These are phyloP conservation scores for Vanderwaltozyma tropicalis DNA, from an alignment of 805 yeast species.

Conservation along the genomic window DNA sequence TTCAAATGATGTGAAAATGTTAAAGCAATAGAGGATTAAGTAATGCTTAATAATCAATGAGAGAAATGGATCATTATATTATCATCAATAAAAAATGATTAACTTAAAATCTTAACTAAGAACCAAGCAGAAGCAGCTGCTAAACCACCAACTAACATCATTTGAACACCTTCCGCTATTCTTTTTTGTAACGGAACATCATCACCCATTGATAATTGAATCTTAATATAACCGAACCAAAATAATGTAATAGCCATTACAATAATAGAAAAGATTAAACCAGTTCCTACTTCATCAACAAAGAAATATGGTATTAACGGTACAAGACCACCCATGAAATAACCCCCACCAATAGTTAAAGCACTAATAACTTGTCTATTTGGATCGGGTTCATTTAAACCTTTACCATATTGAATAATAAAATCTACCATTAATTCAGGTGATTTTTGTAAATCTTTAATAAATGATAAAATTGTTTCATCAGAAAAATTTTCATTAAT, in stretches of 20 bases:
- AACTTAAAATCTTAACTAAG: constrained; percentile 64
- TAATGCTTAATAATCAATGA: too few species aligned
- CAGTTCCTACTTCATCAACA: constrained; percentile 59
- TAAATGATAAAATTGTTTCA: constrained; percentile 58
- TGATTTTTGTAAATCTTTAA: constrained; percentile 65
- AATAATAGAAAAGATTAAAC: constrained; percentile 62
- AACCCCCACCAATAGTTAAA: constrained; percentile 79
- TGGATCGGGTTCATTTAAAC: constrained; percentile 90
- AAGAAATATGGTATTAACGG: constrained; percentile 89
- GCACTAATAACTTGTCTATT: constrained; percentile 83
- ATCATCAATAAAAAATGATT: not conserved
- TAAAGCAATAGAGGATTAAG: too few species aligned
- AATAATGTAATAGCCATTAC: constrained; percentile 81
- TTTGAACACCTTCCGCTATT: constrained; percentile 71
- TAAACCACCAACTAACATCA: constrained; percentile 89
- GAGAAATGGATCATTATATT: too few species aligned
- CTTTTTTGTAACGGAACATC: constrained; percentile 54
- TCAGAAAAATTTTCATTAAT: constrained; percentile 47
- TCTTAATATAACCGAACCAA: constrained; percentile 75
- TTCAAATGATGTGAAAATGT: too few species aligned
- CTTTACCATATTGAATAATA: constrained; percentile 76
- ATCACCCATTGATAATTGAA: constrained; percentile 75
- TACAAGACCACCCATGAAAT: constrained; percentile 84
- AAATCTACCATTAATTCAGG: constrained; percentile 78
- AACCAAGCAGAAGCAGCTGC: constrained; percentile 97